phyloP scores from a whole-genome alignment of 2,329 filamentous ascomycete genomes.

The Xylogone sp. region DNA sequence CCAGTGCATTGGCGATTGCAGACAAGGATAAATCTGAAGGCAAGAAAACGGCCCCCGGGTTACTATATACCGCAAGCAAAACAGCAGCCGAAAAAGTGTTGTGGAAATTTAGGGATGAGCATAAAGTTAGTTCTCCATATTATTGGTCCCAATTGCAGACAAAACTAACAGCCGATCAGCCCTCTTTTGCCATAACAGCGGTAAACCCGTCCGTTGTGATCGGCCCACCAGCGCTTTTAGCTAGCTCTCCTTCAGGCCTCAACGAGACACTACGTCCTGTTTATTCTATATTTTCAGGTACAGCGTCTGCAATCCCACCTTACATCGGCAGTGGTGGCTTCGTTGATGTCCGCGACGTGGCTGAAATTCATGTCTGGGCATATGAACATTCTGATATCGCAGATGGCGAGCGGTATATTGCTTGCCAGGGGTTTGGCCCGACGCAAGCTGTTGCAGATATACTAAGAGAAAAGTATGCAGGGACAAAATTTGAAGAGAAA shows the following conservation, averaged over 20 bases:
- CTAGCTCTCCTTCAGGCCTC: slow-evolving; percentile 26
- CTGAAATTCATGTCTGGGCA: slow-evolving; percentile 33
- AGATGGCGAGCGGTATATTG: slow-evolving; percentile 39
- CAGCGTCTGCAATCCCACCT: slow-evolving; percentile 19
- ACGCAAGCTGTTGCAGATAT: slow-evolving; percentile 39
- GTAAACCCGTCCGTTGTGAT: slow-evolving; percentile 39
- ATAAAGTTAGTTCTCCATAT: slow-evolving; percentile 25
- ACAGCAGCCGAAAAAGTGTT: slow-evolving; percentile 31
- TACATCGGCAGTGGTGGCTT: slow-evolving; percentile 22
- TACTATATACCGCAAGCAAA: slow-evolving; percentile 37
- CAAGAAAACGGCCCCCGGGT: slow-evolving; percentile 7
- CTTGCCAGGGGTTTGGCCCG: slow-evolving; percentile 25
- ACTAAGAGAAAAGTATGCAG: slow-evolving; percentile 33
- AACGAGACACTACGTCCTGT: slow-evolving; percentile 30
- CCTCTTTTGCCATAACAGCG: slow-evolving; percentile 33
- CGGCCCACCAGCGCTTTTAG: slow-evolving; percentile 34
- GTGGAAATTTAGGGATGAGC: slow-evolving; percentile 34
- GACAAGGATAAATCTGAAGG: slow-evolving; percentile 24
- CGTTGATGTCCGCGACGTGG: slow-evolving; percentile 43
- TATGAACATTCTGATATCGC: slow-evolving; percentile 31
- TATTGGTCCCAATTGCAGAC: slow-evolving; percentile 24
- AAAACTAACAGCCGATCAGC: slow-evolving; percentile 19
- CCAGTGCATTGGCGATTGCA: slow-evolving; percentile 26
- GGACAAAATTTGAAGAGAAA: slow-evolving; percentile 22
- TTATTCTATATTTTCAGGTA: slow-evolving; percentile 32